Conservation (phyloP, 2,329 filamentous ascomycete species). For the Neofusicoccum laricinum region DNA sequence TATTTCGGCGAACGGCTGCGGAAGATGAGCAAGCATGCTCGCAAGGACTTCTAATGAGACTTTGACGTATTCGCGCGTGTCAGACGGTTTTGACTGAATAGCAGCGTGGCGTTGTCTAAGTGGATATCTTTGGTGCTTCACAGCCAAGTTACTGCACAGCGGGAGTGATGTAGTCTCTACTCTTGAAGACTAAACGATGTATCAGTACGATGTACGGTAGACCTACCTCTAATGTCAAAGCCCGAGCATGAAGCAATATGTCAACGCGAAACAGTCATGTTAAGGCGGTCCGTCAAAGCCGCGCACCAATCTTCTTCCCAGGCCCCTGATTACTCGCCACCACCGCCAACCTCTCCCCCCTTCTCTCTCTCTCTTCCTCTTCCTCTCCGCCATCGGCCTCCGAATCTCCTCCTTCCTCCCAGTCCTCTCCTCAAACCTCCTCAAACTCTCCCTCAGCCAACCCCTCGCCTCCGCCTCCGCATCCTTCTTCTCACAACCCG, state of each 20-base stretch:
- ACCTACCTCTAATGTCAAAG: too few species aligned
- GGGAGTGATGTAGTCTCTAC: too few species aligned
- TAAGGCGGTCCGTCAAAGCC: neutral
- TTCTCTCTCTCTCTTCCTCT: neutral
- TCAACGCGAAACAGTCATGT: neutral
- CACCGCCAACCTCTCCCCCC: neutral
- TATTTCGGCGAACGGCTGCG: slow-evolving; percentile 39
- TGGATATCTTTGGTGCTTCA: too few species aligned
- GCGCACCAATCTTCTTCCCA: neutral
- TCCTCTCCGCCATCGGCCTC: neutral
- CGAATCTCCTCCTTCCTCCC: neutral
- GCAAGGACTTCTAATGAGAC: slow-evolving; percentile 43
- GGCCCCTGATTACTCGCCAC: neutral
- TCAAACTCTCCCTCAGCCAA: neutral
- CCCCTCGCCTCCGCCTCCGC: neutral
- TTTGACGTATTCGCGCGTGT: too few species aligned
- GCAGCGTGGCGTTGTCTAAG: too few species aligned
- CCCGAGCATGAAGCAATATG: neutral
- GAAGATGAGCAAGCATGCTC: slow-evolving; percentile 39
- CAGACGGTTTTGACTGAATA: too few species aligned
- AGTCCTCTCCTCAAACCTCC: neutral
- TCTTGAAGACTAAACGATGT: too few species aligned
- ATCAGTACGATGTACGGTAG: too few species aligned
- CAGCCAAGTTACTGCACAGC: too few species aligned
- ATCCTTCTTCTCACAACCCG: neutral